Evolutionary conservation across 306 rosid genomes (phyloP).

Genomic region (Ziziphus jujuba): DNA sequence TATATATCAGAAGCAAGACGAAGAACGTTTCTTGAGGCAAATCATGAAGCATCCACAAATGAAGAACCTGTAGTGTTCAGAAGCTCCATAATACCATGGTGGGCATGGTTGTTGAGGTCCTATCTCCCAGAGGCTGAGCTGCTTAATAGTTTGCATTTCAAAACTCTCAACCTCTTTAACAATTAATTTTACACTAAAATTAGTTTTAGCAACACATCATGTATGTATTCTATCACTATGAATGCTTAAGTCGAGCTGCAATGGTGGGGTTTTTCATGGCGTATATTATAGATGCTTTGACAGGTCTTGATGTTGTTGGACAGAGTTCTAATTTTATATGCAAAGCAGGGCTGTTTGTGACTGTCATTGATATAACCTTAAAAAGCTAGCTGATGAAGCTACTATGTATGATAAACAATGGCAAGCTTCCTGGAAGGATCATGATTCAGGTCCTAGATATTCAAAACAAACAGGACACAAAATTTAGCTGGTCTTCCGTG

Average conservation of each 20-base stretch:
- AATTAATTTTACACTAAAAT: no score
- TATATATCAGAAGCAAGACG: no score
- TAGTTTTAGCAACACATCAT: no score
- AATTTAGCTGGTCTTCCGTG: neutral
- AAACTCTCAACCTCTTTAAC: no score
- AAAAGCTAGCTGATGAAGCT: slow-evolving; percentile 39
- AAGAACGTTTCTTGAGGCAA: no score
- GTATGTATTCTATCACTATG: no score
- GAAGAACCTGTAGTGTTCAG: no score
- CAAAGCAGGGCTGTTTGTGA: slow-evolving; percentile 36
- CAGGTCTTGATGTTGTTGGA: slow-evolving; percentile 41
- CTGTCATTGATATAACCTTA: slow-evolving; percentile 33
- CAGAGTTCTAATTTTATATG: slow-evolving; percentile 42
- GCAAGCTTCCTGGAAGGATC: slow-evolving; percentile 45
- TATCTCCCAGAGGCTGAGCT: no score
- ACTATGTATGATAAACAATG: slow-evolving; percentile 50
- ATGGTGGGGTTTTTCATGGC: slow-evolving; percentile 51
- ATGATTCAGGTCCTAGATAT: neutral
- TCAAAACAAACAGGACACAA: neutral
- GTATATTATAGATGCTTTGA: slow-evolving; percentile 36
- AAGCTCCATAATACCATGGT: no score
- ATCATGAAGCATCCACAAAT: no score
- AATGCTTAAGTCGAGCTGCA: slow-evolving; percentile 36
- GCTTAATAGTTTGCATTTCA: no score
- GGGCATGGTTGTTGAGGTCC: no score